Evolutionary conservation across 2,329 filamentous ascomycete genomes (phyloP).

Genomic region (Fusarium newnesense): DNA sequence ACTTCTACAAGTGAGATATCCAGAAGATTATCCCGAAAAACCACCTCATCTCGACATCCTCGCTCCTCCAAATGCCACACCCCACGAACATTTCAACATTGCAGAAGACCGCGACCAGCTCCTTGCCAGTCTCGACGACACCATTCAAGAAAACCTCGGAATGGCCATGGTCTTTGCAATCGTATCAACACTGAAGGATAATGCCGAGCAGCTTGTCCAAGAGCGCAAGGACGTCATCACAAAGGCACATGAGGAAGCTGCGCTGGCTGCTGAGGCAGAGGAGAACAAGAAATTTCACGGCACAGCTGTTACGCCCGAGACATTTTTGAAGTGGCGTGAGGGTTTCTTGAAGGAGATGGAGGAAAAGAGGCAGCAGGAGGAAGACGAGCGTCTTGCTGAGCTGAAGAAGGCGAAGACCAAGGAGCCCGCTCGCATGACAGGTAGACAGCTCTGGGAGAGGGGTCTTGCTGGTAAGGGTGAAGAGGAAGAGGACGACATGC

Average conservation of each 20-base stretch:
- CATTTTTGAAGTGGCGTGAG: conserved; percentile 84
- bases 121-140: conserved; percentile 75
- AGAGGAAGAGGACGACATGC: conserved; percentile 73
- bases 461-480: conserved; percentile 75
- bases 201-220: conserved; percentile 84
- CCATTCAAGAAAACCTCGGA: conserved; percentile 90
- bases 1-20: conserved; percentile 86
- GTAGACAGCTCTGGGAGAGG: conserved; percentile 81
- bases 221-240: conserved; percentile 75
- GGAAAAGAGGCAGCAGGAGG: conserved; percentile 72
- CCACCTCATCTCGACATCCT: conserved; percentile 85
- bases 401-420: conserved; percentile 81
- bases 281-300: conserved; percentile 98
- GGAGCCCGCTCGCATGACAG: conserved; percentile 77
- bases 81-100: conserved; percentile 80
- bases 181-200: conserved; percentile 86
- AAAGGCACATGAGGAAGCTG: conserved; percentile 65
- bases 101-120: conserved; percentile 81
- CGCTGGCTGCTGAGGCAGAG: conserved; percentile 77
- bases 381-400: conserved; percentile 84
- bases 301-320: conserved; percentile 85
- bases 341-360: conserved; percentile 83
- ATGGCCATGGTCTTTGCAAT: conserved; percentile 98
- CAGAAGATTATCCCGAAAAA: conserved; percentile 89
- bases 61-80: conserved; percentile 73